phyloP scores from a whole-genome alignment of 1,139 yeast species.

The Suhomyces bokatorum region DNA sequence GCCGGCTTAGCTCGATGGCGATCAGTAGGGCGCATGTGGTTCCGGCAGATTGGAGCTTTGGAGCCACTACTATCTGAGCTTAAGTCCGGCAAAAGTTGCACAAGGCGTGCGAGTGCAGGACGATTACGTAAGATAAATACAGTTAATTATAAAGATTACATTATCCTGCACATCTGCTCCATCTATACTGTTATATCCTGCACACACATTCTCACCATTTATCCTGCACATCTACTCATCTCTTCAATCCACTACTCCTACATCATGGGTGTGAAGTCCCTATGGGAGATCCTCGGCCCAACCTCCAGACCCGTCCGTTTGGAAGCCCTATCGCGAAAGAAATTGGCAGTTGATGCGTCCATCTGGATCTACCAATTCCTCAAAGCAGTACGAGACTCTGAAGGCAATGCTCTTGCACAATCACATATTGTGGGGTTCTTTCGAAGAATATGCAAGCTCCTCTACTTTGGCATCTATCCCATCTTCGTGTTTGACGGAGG shows the following conservation, averaged over 20 bases:
- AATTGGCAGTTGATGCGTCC: conserved; percentile 94
- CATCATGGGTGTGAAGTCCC: conserved; percentile 90
- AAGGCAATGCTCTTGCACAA: conserved; percentile 74
- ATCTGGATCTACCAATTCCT: conserved; percentile 98
- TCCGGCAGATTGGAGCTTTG: too few species aligned
- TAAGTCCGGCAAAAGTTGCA: too few species aligned
- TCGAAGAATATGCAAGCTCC: conserved; percentile 84
- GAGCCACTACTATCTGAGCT: too few species aligned
- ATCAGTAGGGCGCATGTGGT: too few species aligned
- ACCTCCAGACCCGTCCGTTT: conserved; percentile 87
- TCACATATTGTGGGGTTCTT: conserved; percentile 95
- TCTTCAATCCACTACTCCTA: background rate
- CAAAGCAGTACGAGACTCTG: conserved; percentile 87
- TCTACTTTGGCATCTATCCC: conserved; percentile 87
- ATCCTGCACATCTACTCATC: too few species aligned
- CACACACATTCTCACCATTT: too few species aligned
- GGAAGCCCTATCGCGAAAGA: conserved; percentile 75
- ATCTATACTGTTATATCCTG: too few species aligned
- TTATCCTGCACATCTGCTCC: too few species aligned
- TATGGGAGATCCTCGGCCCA: conserved; percentile 92
- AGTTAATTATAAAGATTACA: too few species aligned
- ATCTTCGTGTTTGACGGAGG: conserved; percentile 98
- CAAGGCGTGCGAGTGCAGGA: too few species aligned
- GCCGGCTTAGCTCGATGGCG: too few species aligned
- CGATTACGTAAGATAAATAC: too few species aligned